Conservation (phyloP, 345 rosid species). For the Erucastrum elatum region DNA sequence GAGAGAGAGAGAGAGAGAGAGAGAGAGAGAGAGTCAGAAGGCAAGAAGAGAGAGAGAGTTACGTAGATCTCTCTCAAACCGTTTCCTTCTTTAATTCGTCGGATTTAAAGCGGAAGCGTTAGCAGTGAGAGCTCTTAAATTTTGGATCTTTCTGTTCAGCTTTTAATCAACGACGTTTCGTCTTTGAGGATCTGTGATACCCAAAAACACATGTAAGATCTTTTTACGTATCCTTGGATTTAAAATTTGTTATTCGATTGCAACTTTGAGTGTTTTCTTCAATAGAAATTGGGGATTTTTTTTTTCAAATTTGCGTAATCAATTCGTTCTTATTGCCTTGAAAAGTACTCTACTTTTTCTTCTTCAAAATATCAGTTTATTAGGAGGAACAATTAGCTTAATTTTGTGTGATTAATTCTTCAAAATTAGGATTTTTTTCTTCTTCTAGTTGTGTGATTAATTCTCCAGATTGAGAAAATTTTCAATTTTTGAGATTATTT, state of each 20-base stretch:
- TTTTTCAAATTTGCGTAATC: neutral
- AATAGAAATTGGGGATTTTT: too few relatives aligned
- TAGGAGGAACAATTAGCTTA: neutral
- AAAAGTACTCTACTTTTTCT: neutral
- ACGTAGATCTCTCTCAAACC: slow-evolving; percentile 15
- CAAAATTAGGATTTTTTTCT: too few relatives aligned
- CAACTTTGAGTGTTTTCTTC: too few relatives aligned
- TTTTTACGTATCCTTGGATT: too few relatives aligned
- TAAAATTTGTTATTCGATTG: too few relatives aligned
- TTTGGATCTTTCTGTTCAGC: slow-evolving; percentile 30
- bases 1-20: too few relatives aligned
- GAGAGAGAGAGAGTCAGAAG: too few relatives aligned
- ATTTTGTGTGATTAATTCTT: neutral
- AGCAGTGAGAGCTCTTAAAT: neutral
- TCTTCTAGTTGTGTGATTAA: too few relatives aligned
- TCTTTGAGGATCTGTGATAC: slow-evolving; percentile 27
- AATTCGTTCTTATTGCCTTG: neutral
- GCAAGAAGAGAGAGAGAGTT: slow-evolving; percentile 4
- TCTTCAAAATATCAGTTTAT: neutral
- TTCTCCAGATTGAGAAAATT: too few relatives aligned
- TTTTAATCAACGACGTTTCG: slow-evolving; percentile 14
- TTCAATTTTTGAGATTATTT: too few relatives aligned
- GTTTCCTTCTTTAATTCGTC: slow-evolving; percentile 27
- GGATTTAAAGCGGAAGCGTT: neutral
- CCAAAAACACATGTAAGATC: slow-evolving; percentile 19